Evolutionary conservation across 148 eudicot genomes (phyloP).

Genomic region (Talinum fruticosum): DNA sequence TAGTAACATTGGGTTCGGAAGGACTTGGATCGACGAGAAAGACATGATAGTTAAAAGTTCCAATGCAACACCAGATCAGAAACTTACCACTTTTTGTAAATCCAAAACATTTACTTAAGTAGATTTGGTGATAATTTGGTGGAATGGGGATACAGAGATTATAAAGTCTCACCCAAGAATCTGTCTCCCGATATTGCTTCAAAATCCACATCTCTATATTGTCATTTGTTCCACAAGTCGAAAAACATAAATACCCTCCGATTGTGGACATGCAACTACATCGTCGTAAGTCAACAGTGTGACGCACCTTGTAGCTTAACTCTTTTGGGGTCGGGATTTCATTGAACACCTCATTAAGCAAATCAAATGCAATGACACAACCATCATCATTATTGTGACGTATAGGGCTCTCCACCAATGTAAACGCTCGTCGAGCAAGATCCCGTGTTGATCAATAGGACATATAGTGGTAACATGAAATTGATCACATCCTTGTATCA

Average conservation of each 20-base stretch:
- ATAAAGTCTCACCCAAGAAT: neutral
- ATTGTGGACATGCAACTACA: neutral
- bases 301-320: neutral
- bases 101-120: neutral
- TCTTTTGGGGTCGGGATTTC: neutral
- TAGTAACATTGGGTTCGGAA: neutral
- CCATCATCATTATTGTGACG: neutral
- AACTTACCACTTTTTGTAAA: neutral
- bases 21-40: neutral
- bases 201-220: neutral
- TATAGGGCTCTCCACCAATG: neutral
- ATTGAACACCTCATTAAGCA: neutral
- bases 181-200: neutral
- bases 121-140: neutral
- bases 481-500: neutral
- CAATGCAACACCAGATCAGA: neutral
- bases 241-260: conserved; percentile 1
- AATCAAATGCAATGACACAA: neutral
- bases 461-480: neutral
- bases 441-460: neutral
- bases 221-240: neutral
- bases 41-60: neutral
- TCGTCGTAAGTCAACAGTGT: too few species aligned
- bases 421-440: neutral
- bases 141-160: neutral